Base-by-base conservation (phyloP, 768 basidiomycete genomes). In the Calocybe cyanea region DNA sequence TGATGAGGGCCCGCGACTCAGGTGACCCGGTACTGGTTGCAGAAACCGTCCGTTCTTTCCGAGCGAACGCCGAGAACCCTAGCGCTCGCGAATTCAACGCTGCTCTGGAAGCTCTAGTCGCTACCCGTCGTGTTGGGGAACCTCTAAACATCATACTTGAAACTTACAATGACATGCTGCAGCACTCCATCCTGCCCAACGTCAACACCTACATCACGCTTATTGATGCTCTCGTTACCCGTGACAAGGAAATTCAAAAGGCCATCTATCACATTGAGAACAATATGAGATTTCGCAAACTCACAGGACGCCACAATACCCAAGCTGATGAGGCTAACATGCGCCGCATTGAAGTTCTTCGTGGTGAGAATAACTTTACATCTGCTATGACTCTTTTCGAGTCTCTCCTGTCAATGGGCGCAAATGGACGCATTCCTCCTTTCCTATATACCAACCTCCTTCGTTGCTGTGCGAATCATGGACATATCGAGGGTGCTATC, bases 371-470 rank as follows among this genome's bases (percentile, higher is more conserved):
- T 55, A 90, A 87, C 51, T 83, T 92, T 49, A 58, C 68, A 0
- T 75, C 80, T 0, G 90, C 90, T 0, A 68, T 92, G 66, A 73
- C 78, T 13, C 66, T 94, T 13, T 93, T 93, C 62, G 73, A 85
- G 19, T 72, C 80, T 0, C 72, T 81, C 14, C 65, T 73, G 21
- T 59, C 72, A 7, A 61, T 71, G 7, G 49, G 58, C 13, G 63
- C 65, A 17, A 57, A 59, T 34, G 35, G 53, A 6, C 51, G 58
- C 3, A 58, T 81, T 36, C 64, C 68, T 0, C 28, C 63, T 2
- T 37, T 40, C 13, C 57, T 77, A 2, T 91, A 81, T 61, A 61
- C 64, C 24, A 63, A 57, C 6, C 71, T 95, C 34, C 67, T 94
- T 11, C 73, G 77, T 1, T 78, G 78, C 0, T 84, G 82, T 49